Evolutionary conservation across 352 stramenopile genomes (phyloP).

Genomic region (Phytophthora foliorum): DNA sequence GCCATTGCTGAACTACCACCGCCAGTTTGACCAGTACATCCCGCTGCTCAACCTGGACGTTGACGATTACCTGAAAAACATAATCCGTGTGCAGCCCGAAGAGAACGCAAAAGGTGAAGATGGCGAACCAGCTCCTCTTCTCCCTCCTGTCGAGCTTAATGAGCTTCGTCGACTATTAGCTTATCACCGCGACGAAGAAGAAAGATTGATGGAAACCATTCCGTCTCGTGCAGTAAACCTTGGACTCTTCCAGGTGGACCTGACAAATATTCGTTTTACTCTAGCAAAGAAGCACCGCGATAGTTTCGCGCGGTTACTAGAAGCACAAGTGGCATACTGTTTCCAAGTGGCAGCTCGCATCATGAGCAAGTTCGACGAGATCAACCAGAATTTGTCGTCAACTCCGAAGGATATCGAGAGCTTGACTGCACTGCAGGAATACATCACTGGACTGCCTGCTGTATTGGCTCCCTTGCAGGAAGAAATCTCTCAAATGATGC

Average conservation of each 20-base stretch:
- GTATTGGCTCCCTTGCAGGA: conserved; percentile 81
- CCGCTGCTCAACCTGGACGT: conserved; percentile 93
- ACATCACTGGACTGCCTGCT: conserved; percentile 79
- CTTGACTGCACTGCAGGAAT: conserved; percentile 90
- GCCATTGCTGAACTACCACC: conserved; percentile 83
- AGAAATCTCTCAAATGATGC: conserved; percentile 85
- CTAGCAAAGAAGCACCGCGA: conserved; percentile 85
- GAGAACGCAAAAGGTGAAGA: conserved; percentile 46
- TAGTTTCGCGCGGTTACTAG: conserved; percentile 76
- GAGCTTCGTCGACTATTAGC: conserved; percentile 72
- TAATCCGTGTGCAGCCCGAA: conserved; percentile 59
- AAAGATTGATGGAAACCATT: conserved; percentile 73
- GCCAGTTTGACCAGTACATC: conserved; percentile 87
- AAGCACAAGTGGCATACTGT: conserved; percentile 74
- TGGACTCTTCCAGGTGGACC: conserved; percentile 81
- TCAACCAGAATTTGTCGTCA: conserved; percentile 83
- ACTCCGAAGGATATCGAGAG: conserved; percentile 94
- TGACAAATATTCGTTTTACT: conserved; percentile 81
- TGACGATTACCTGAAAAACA: conserved; percentile 76
- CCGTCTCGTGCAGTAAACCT: conserved; percentile 75
- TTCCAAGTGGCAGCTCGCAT: conserved; percentile 74
- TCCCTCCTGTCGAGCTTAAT: conserved; percentile 78
- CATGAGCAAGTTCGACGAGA: conserved; percentile 87
- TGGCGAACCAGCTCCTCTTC: conserved; percentile 53
- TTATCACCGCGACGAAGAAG: conserved; percentile 76